Evolutionary conservation across 163 green algal species (phyloP), one percentile per base, ranked within the genome.

Genomic region (Scenedesmus sp.): DNA sequence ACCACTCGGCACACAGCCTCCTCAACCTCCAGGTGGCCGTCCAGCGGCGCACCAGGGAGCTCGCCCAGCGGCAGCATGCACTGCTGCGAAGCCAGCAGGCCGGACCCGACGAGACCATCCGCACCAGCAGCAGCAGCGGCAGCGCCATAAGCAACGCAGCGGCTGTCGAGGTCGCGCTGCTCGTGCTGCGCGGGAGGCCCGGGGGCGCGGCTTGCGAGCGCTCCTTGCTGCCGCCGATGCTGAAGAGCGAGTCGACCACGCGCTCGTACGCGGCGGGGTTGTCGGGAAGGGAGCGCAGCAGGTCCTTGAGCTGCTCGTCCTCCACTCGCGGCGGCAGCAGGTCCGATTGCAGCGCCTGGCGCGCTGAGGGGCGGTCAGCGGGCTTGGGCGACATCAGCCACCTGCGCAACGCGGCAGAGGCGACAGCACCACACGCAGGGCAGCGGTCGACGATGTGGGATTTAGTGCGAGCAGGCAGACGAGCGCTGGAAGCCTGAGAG

Each of bases 291-390:
- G 94, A 97, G 81, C 97, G 94, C 51, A 99, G 94, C 81, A 99
- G 91, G 92, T 98, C 97, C 7, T 93, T 95, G 10, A 98, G 92
- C 93, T 97, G 94, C 92, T 99, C 97, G 91, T 99, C 96, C 85
- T 95, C 96, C 15, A 98, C 94, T 10, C 94, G 88, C 0, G 95
- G 95, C 18, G 97, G 97, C 89, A 99, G 93, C 78, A 98, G 92
- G 42, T 98, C 95, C 3, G 93, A 97, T 56, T 93, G 88, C 79
- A 99, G 95, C 51, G 96, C 93, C 92, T 99, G 93, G 0, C 90
- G 72, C 0, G 97, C 97, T 1, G 94, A 96, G 6, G 97, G 97
- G 6, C 97, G 94, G 51, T 98, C 94, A 0, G 92, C 92, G 22
- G 97, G 96, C 87, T 97, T 97, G 51, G 90, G 72, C 3, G 93